phyloP scores from a whole-genome alignment of 805 yeast genomes.

The Candida maltosa region DNA sequence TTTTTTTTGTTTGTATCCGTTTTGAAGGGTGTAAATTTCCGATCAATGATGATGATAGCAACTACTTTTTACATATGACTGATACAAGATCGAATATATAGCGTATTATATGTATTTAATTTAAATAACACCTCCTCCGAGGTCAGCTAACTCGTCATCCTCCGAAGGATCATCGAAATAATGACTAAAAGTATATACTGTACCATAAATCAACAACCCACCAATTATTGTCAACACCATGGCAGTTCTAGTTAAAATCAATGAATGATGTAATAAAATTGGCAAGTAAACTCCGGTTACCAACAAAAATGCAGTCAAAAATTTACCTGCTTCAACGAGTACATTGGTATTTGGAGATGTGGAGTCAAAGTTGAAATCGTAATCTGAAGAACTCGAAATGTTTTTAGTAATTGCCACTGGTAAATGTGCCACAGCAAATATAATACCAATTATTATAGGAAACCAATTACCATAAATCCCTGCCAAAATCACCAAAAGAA shows the following conservation, averaged over 20 bases:
- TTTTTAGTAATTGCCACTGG: slow-evolving; percentile 35
- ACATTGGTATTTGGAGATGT: slow-evolving; percentile 26
- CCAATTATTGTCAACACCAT: slow-evolving; percentile 76
- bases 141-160: slow-evolving; percentile 19
- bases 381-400: slow-evolving; percentile 28
- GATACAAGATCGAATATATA: background rate
- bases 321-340: slow-evolving; percentile 76
- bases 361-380: slow-evolving; percentile 40
- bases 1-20: no score
- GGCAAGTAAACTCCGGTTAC: slow-evolving; percentile 75
- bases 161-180: slow-evolving; percentile 55
- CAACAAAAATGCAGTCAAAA: slow-evolving; percentile 71
- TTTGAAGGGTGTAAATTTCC: no score
- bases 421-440: slow-evolving; percentile 39
- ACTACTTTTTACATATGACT: no score
- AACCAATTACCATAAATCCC: slow-evolving; percentile 89
- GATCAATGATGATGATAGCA: no score
- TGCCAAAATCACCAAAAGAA: slow-evolving; percentile 80
- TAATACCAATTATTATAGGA: slow-evolving; percentile 66
- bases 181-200: slow-evolving; percentile 77
- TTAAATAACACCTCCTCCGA: slow-evolving; percentile 23
- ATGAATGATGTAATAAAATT: slow-evolving; percentile 69
- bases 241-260: slow-evolving; percentile 66
- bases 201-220: slow-evolving; percentile 77
- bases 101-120: background rate